phyloP scores from a whole-genome alignment of 2,329 filamentous ascomycete species.

The Colletotrichum spinosum region DNA sequence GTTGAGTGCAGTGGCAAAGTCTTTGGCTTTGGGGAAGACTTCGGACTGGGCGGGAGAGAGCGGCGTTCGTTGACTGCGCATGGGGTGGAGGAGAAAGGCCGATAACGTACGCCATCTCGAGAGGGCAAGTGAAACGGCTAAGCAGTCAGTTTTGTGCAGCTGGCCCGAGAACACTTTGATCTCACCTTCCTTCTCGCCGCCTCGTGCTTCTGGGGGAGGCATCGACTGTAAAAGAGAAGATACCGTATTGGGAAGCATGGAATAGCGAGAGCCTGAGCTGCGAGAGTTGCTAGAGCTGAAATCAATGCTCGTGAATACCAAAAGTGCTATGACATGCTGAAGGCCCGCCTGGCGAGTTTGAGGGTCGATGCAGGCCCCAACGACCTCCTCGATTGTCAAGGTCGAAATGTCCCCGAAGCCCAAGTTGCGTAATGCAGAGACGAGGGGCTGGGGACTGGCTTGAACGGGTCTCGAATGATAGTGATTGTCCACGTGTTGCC shows the following conservation, averaged over 20 bases:
- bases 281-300: slow-evolving; percentile 41
- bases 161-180: background rate
- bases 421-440: slow-evolving; percentile 41
- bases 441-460: slow-evolving; percentile 37
- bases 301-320: slow-evolving; percentile 50
- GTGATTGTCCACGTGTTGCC: slow-evolving; percentile 53
- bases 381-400: slow-evolving; percentile 39
- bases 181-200: slow-evolving; percentile 46
- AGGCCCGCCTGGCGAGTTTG: slow-evolving; percentile 47
- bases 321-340: slow-evolving; percentile 52
- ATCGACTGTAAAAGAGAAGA: slow-evolving; percentile 45
- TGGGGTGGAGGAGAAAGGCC: slow-evolving; percentile 54
- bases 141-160: background rate
- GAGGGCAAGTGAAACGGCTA: slow-evolving; percentile 48
- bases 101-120: slow-evolving; percentile 57
- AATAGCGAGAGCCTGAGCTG: slow-evolving; percentile 39
- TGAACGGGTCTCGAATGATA: slow-evolving; percentile 48
- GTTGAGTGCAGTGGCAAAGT: slow-evolving; percentile 48
- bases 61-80: slow-evolving; percentile 49
- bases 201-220: slow-evolving; percentile 42
- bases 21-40: slow-evolving; percentile 45
- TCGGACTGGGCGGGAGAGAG: slow-evolving; percentile 45
- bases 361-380: slow-evolving; percentile 46
- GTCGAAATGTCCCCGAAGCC: slow-evolving; percentile 40
- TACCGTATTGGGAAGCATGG: slow-evolving; percentile 51